phyloP scores from a whole-genome alignment of 208 protist genomes.

The Trypanosoma congolense region DNA sequence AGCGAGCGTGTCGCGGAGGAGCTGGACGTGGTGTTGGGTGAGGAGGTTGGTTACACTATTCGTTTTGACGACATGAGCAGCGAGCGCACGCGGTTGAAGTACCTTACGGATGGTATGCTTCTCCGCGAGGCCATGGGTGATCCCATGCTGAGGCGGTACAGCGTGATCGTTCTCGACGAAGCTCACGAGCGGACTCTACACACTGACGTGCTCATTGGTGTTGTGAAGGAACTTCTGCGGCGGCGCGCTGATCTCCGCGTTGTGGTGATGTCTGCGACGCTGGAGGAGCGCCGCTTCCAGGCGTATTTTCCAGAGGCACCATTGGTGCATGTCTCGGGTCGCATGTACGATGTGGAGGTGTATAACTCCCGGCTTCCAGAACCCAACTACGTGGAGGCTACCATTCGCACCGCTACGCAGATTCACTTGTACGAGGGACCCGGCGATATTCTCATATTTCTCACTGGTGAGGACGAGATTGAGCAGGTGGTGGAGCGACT shows the following conservation, averaged over 20 bases:
- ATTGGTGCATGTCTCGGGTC: slow-evolving; percentile 97
- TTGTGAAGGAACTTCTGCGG: slow-evolving; percentile 91
- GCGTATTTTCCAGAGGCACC: slow-evolving; percentile 96
- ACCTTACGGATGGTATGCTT: slow-evolving; percentile 99
- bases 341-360: slow-evolving; percentile 92
- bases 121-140: slow-evolving; percentile 96
- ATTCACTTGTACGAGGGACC: slow-evolving; percentile 96
- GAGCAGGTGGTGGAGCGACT: slow-evolving; percentile 97
- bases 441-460: slow-evolving; percentile 99
- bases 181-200: slow-evolving; percentile 98
- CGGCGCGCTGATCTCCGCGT: slow-evolving; percentile 91
- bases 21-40: slow-evolving; percentile 93
- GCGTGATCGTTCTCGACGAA: slow-evolving; percentile 98
- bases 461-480: slow-evolving; percentile 99
- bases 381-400: slow-evolving; percentile 96
- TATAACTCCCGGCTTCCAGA: slow-evolving; percentile 86
- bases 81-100: slow-evolving; percentile 95
- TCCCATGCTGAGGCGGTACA: slow-evolving; percentile 88
- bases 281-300: slow-evolving; percentile 97
- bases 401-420: slow-evolving; percentile 97
- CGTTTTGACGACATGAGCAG: slow-evolving; percentile 97
- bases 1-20: slow-evolving; percentile 98
- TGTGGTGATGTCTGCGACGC: slow-evolving; percentile 96
- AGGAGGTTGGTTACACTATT: slow-evolving; percentile 98
- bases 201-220: slow-evolving; percentile 98